Evolutionary conservation across 306 rosid species (phyloP), one percentile per base, ranked within the genome.

Genomic region (Psophocarpus tetragonolobus): DNA sequence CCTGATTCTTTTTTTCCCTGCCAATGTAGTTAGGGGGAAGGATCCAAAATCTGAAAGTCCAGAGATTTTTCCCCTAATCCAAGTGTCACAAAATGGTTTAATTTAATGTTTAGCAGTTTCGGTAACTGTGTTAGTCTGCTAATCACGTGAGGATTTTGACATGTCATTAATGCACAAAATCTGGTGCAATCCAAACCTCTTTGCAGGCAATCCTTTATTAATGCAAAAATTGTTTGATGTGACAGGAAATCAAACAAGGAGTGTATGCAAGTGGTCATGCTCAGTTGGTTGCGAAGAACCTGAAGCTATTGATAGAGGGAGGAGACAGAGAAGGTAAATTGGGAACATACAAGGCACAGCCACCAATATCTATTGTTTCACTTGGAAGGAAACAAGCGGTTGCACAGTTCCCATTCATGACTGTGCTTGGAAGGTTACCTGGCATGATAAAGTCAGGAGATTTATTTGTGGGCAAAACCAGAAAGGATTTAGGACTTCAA

Each of bases 211-310:
- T 7, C 39, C 54, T 60, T 60, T 29, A 57, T 38, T 27, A 41
- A 76, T 33, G 58, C 36, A 72, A 62, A 62, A 8, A 64, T 20
- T 71, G 66, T n/a, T 65, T 61, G 6, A 63, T 71, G 72, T 50
- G 44, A 62, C 77, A 93, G 97, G 98, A 92, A 87, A 70, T 83
- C 13, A 94, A 92, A 73, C 98, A 91, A 89, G 96, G 98, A 39
- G 83, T 77, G 76, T 72, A 79, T 74, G 98, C 96, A 27, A 82
- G 78, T 67, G 88, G 81, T 15, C 96, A 91, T 33, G 98, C 96
- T 56, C 79, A 79, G 51, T 83, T 90, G 80, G 89, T 92, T 8
- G 94, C 91, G 21, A 92, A 92, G 86, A 94, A 90, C 87, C 24
- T 94, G 77, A 92, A 77, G 81, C 27, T 87, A 50, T 21, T 89